Evolutionary conservation across 352 stramenopile genomes (phyloP).

Genomic region (Vaucheria bursata): DNA sequence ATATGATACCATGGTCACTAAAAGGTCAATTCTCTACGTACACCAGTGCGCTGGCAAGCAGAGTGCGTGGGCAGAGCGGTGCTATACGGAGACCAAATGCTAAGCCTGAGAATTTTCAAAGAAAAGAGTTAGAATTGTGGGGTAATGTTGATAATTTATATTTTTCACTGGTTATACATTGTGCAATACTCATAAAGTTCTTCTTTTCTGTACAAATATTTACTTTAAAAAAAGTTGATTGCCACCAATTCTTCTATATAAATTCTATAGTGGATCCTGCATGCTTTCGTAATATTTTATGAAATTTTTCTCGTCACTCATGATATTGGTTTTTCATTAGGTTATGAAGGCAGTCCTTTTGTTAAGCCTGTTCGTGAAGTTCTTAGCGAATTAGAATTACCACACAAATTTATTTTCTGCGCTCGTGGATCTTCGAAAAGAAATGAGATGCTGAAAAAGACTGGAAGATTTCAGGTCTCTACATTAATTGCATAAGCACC

Average conservation of each 20-base stretch:
- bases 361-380: constrained; percentile 59
- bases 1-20: neutral
- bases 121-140: neutral
- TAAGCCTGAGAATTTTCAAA: neutral
- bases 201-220: neutral
- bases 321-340: neutral
- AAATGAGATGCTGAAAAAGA: constrained; percentile 54
- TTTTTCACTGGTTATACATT: neutral
- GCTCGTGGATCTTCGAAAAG: constrained; percentile 56
- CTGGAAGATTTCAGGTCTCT: constrained; percentile 50
- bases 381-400: constrained; percentile 55
- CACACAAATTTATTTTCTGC: constrained; percentile 59
- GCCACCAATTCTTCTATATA: neutral
- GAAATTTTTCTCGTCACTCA: neutral
- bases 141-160: neutral
- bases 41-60: neutral
- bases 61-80: neutral
- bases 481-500: neutral
- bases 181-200: neutral
- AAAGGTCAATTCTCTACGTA: neutral
- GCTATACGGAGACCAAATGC: neutral
- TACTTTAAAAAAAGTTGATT: neutral
- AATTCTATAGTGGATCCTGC: neutral
- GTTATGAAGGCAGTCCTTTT: constrained; percentile 59
- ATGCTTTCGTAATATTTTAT: neutral